A percentile compares a stretch with the other conserved stretches of the same genome.
phyloP scores from a whole-genome alignment of 768 basidiomycete genomes.

The Auriscalpium orientale region DNA sequence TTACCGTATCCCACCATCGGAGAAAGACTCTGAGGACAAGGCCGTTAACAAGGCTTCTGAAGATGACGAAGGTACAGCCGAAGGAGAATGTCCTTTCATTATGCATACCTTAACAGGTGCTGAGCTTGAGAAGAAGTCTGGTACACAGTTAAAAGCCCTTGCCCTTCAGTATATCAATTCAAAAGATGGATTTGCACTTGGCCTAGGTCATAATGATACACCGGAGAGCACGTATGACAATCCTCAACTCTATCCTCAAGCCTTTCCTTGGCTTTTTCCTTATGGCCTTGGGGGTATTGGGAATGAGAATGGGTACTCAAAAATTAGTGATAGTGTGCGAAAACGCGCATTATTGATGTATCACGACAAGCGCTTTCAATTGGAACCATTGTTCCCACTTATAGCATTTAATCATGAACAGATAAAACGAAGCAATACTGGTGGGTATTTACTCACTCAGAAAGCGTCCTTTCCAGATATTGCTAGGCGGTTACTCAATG shows the following conservation, averaged over 20 bases:
- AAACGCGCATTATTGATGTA: conserved; percentile 10
- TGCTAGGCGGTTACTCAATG: neutral
- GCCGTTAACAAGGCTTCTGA: no score
- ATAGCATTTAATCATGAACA: conserved; percentile 19
- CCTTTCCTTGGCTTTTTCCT: conserved; percentile 15
- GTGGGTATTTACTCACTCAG: conserved; percentile 9
- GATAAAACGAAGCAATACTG: conserved; percentile 7
- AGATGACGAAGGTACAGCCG: neutral
- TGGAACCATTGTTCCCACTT: conserved; percentile 10
- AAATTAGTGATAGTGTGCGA: neutral
- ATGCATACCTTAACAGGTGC: conserved; percentile 5
- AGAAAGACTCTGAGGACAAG: neutral
- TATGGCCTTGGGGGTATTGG: conserved; percentile 12
- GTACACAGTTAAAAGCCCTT: neutral
- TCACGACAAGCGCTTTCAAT: conserved; percentile 16
- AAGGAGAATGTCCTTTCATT: conserved; percentile 1
- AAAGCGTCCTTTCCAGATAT: conserved; percentile 5
- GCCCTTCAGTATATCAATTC: conserved; percentile 4
- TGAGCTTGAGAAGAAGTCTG: no score
- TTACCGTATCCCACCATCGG: neutral
- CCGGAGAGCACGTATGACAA: conserved; percentile 10
- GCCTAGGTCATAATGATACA: neutral
- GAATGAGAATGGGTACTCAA: neutral
- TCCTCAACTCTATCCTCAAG: conserved; percentile 8
- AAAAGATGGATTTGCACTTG: neutral